Evolutionary conservation across 1,139 yeast genomes (phyloP), one percentile per base, ranked within the genome.

Genomic region (Suhomyces panamericanus): DNA sequence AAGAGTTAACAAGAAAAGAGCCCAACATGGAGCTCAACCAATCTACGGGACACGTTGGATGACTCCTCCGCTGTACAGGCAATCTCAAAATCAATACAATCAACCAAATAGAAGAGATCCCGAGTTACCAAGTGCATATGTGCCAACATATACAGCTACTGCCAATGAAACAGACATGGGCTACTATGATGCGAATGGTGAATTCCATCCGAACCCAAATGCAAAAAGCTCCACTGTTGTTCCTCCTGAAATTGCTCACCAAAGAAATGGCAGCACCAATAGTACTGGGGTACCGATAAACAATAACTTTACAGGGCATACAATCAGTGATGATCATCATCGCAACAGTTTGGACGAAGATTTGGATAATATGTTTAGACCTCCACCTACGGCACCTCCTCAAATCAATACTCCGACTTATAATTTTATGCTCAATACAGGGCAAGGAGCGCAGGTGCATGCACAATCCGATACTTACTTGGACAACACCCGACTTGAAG

Each of bases 41-140:
- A 72, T 89, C 4, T 75, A 82, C 48, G 95, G 95, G 8, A 89
- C 97, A 1, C 80, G 88, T 9, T 90, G 96, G 95, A 78, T 90
- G 75, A 85, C 95, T 0, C 96, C 96, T 4, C 96, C 96, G 0
- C 75, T 86, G n/a, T 89, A 90, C 60, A 66, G 75, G 49, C 93
- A 85, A 57, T 79, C 93, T 3, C 89, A 87, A 56, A 73, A 71
- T 45, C 84, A 81, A 47, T 80, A 83, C 54, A 73, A 74, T 40
- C 75, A 70, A 44, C 73, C 75, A 0, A 59, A 62, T 26, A 39
- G 52, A 11, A 57, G 71, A 32, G 69, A 74, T 38, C 67, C 66
- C 0, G 75, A 64, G 17, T 57, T 63, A 47, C 70, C 70, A 1
- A 58, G 63, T 35, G 65, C 72, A 8, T 71, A 73, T 49, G 87